Conservation (phyloP, 2,329 filamentous ascomycete genomes). For the Penicillium sp. region DNA sequence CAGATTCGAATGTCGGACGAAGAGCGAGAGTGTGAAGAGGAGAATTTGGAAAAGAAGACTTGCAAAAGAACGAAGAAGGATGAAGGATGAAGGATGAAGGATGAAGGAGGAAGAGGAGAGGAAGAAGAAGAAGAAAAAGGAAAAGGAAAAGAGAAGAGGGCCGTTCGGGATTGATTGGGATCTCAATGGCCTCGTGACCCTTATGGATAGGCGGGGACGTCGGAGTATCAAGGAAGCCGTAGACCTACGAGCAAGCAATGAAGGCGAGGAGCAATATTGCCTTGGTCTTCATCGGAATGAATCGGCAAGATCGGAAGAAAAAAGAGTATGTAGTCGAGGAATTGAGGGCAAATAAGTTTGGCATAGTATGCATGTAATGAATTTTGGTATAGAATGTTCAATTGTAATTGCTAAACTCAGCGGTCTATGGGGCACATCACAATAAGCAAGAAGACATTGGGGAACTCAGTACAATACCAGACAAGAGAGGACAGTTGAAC, state of each 20-base stretch:
- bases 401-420: not conserved
- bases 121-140: not conserved
- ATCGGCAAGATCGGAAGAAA: not conserved
- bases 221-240: no score
- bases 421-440: conserved; percentile 7
- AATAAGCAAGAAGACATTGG: not conserved
- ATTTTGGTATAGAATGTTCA: not conserved
- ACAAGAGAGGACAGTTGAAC: not conserved
- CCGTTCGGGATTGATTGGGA: no score
- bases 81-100: not conserved
- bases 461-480: not conserved
- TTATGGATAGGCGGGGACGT: not conserved
- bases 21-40: not conserved
- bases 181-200: no score
- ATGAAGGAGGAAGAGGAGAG: conserved; percentile 1
- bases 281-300: no score
- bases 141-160: not conserved
- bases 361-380: not conserved
- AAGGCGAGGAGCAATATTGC: not conserved
- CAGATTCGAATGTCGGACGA: not conserved
- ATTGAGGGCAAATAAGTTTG: not conserved
- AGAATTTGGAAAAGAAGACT: not conserved
- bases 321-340: not conserved
- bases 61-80: conserved; percentile 1
- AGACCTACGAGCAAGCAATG: no score